Conservation (phyloP, 805 yeast genomes). For the Zygosaccharomyces bailii region DNA sequence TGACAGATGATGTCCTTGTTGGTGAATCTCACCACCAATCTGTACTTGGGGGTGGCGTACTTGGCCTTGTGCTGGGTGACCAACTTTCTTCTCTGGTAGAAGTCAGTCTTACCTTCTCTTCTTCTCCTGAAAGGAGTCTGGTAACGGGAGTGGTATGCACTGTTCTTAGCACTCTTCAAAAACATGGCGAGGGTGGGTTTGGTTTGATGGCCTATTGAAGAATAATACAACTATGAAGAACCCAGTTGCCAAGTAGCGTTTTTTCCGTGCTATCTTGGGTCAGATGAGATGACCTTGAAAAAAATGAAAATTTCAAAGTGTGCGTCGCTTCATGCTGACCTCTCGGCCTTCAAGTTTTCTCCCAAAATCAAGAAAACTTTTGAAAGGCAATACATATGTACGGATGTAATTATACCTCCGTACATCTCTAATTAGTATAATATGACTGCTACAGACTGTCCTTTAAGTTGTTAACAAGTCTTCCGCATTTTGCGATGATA, state of each 20-base stretch:
- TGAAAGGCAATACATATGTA: neutral
- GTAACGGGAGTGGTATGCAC: conserved; percentile 98
- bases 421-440: neutral
- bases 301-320: neutral
- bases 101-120: conserved; percentile 99
- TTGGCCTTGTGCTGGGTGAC: conserved; percentile 99
- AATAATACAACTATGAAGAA: no score
- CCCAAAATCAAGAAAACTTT: neutral
- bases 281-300: neutral
- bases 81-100: conserved; percentile 99
- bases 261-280: neutral
- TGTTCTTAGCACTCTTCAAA: conserved; percentile 51
- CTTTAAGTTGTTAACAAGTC: no score
- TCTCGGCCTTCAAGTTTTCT: no score
- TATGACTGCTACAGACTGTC: no score
- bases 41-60: conserved; percentile 99
- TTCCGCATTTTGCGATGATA: no score
- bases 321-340: neutral
- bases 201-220: neutral
- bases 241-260: no score
- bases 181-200: conserved; percentile 8
- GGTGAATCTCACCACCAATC: conserved; percentile 99
- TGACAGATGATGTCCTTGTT: conserved; percentile 99
- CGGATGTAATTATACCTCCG: neutral
- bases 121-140: conserved; percentile 99